Conservation (phyloP, 2,329 filamentous ascomycete species). For the Ustilaginoidea virens region DNA sequence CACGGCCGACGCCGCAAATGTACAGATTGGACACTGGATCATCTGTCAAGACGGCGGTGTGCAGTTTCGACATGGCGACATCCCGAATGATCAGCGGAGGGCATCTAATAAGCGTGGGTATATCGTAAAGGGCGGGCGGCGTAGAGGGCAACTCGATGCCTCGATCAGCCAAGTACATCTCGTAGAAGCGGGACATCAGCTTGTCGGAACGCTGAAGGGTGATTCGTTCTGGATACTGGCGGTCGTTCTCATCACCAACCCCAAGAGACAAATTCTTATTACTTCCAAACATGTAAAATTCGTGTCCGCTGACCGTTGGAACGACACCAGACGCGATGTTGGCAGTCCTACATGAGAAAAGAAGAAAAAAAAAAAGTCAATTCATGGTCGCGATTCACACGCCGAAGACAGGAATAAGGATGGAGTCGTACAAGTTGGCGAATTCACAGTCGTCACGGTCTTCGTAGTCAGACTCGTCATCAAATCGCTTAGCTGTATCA, state of each 20-base stretch:
- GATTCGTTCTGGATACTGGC: slow-evolving; percentile 82
- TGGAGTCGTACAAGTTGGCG: slow-evolving; percentile 14
- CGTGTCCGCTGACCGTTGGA: slow-evolving; percentile 43
- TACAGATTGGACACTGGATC: slow-evolving; percentile 86
- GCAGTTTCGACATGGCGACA: slow-evolving; percentile 77
- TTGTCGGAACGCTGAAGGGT: slow-evolving; percentile 61
- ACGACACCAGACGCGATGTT: slow-evolving; percentile 8
- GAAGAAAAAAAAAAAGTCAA: neutral
- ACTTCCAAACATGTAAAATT: slow-evolving; percentile 87
- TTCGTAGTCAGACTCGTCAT: slow-evolving; percentile 40
- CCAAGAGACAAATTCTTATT: slow-evolving; percentile 91
- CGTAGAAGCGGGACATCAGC: slow-evolving; percentile 57
- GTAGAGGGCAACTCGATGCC: slow-evolving; percentile 16
- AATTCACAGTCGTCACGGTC: slow-evolving; percentile 22
- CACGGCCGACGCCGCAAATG: slow-evolving; percentile 80
- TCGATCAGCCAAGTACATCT: slow-evolving; percentile 43
- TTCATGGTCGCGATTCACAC: neutral
- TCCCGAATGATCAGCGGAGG: slow-evolving; percentile 65
- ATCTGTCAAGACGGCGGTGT: slow-evolving; percentile 74
- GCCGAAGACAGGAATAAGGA: neutral
- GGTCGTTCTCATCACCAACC: slow-evolving; percentile 88
- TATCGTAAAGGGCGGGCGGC: slow-evolving; percentile 26
- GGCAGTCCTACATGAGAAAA: slow-evolving; percentile 6
- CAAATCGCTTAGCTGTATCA: slow-evolving; percentile 30
- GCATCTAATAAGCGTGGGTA: slow-evolving; percentile 60